A percentile compares a stretch with the other conserved stretches of the same genome.
Conservation (phyloP, 148 eudicot species). For the Vaccinium vitisidaea region DNA sequence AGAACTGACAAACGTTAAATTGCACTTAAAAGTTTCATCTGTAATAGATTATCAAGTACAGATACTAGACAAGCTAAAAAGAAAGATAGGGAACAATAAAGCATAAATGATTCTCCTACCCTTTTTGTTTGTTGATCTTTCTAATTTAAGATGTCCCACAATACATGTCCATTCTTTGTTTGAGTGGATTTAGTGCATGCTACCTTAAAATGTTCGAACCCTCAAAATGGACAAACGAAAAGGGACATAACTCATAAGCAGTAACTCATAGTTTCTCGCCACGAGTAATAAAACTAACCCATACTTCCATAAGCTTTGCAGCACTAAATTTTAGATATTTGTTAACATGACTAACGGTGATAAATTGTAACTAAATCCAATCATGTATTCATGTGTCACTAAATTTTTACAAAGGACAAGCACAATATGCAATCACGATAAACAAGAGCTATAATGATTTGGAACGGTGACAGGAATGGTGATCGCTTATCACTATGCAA, state of each 20-base stretch:
- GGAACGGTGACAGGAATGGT: background rate
- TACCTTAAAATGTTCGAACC: background rate
- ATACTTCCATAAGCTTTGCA: background rate
- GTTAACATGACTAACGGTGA: background rate
- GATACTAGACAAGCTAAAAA: slow-evolving; percentile 4
- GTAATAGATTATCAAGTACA: background rate
- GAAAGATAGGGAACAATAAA: background rate
- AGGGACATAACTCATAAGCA: background rate
- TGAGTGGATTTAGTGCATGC: background rate
- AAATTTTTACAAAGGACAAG: background rate
- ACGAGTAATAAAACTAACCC: background rate
- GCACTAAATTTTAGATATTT: background rate
- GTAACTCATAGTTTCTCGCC: background rate
- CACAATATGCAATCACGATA: background rate
- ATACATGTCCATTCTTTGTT: background rate
- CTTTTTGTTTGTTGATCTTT: background rate
- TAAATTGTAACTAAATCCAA: background rate
- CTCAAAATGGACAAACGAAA: background rate
- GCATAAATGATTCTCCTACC: background rate
- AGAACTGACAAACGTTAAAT: background rate
- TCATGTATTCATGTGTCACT: background rate
- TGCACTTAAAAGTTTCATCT: background rate
- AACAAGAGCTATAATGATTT: background rate
- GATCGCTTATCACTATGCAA: background rate
- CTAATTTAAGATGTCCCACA: background rate